Evolutionary conservation across 1,284 basidiomycete genomes (phyloP).

Genomic region (Cryptococcus neoformans): DNA sequence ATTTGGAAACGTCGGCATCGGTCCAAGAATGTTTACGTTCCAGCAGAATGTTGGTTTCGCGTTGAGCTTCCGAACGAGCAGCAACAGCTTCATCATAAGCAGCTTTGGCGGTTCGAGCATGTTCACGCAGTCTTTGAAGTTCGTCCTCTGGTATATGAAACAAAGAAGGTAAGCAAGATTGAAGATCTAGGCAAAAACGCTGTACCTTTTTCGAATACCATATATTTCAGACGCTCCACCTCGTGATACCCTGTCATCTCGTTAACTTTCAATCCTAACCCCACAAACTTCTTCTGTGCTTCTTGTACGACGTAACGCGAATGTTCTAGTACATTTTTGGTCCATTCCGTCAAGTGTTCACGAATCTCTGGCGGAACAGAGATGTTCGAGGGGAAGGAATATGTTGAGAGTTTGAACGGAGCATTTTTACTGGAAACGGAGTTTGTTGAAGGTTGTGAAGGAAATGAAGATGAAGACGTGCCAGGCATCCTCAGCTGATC

Average conservation of each 20-base stretch:
- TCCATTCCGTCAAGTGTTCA: constrained; percentile 11
- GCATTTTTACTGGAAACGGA: no score
- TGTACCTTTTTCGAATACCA: constrained; percentile 76
- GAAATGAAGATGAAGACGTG: neutral
- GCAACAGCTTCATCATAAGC: constrained; percentile 71
- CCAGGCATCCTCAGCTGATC: neutral
- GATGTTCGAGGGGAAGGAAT: neutral
- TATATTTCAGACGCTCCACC: constrained; percentile 75
- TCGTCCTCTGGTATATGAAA: constrained; percentile 30
- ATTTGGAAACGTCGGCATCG: constrained; percentile 72
- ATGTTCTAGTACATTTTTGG: constrained; percentile 6
- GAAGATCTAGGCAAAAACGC: constrained; percentile 9
- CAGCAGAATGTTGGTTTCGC: constrained; percentile 84
- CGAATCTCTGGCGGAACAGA: constrained; percentile 8
- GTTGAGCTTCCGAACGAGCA: constrained; percentile 73
- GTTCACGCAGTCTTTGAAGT: constrained; percentile 55
- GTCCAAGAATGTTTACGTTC: constrained; percentile 80
- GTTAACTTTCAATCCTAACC: constrained; percentile 74
- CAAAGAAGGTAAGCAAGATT: neutral
- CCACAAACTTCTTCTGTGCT: constrained; percentile 57
- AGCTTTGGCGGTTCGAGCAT: constrained; percentile 65
- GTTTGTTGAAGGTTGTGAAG: neutral
- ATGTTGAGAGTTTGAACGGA: neutral
- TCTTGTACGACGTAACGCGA: constrained; percentile 18
- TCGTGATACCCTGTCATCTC: constrained; percentile 84